Evolutionary conservation across 805 yeast species (phyloP), one percentile per base, ranked within the genome.

Genomic region (Huiozyma naganishii): DNA sequence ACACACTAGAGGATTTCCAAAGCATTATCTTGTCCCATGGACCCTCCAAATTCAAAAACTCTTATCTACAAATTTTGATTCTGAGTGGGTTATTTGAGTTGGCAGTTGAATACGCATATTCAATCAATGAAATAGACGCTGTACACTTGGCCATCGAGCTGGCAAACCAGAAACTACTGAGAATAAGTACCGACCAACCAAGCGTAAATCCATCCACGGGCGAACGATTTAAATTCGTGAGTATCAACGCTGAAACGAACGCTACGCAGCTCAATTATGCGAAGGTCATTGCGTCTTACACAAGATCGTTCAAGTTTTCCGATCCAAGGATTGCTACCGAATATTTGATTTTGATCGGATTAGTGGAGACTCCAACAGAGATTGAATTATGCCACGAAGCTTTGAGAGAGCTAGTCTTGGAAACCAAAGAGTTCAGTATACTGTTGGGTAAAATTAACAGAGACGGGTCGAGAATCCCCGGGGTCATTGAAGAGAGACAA

Each of bases 321-420:
- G 95, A 88, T 64, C 95, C 97, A 27, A 76, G 80, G 54, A 85
- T 83, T 45, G 97, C 97, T 0, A 83, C 85, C n/a, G 95, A 90
- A 59, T 92, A 92, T 57, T 65, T 90, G 42, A 71, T 83, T 27
- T 67, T 84, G 52, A 79, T 88, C 28, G 80, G 85, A 40, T 54
- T 87, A 52, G 65, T 70, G 49, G 67, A 55, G 9, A 61, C 59
- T 27, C 57, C 66, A 27, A 66, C 69, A 30, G 82, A 80, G 48
- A 62, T 72, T 2, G 66, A 71, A 36, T 66, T 81, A 37, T 78
- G 85, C 48, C 88, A 83, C 54, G 89, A 83, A 52, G 81, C 94
- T 0, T 67, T 92, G 39, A 74, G 88, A 51, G 95, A 89, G 57
- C 73, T 92, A 46, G 83, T 90, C 27, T 71, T 90, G 47, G 84